phyloP scores from a whole-genome alignment of 2,329 filamentous ascomycete genomes.

The Aspergillus udagawae region DNA sequence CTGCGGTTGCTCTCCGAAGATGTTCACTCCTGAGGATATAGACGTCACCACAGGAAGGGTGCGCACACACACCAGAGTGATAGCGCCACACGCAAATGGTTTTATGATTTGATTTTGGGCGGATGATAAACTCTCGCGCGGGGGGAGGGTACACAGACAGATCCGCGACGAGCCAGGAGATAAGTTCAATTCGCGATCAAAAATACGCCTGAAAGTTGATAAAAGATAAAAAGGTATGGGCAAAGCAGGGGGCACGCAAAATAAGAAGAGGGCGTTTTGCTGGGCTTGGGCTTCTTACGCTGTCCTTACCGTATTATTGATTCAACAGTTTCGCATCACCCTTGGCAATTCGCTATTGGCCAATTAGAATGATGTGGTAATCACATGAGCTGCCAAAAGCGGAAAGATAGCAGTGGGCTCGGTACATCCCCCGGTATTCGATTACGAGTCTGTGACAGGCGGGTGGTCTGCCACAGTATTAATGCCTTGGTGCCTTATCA shows the following conservation, averaged over 20 bases:
- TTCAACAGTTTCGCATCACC: not conserved
- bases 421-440: slow-evolving; percentile 18
- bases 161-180: slow-evolving; percentile 14
- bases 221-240: slow-evolving; percentile 4
- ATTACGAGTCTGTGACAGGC: not conserved
- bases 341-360: not conserved
- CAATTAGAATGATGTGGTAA: not conserved
- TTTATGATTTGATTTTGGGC: slow-evolving; percentile 2
- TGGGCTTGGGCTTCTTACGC: not conserved
- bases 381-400: not conserved
- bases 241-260: slow-evolving; percentile 16
- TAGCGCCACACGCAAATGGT: not conserved
- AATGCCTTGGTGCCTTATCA: slow-evolving; percentile 13
- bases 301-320: not conserved
- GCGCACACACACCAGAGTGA: not conserved
- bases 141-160: slow-evolving; percentile 1
- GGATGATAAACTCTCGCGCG: slow-evolving; percentile 1
- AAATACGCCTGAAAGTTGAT: slow-evolving; percentile 7
- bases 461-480: slow-evolving; percentile 4
- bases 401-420: slow-evolving; percentile 4
- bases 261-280: slow-evolving; percentile 2
- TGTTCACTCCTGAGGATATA: slow-evolving; percentile 6
- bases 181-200: slow-evolving; percentile 5
- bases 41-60: slow-evolving; percentile 19
- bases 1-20: slow-evolving; percentile 10